Base-by-base conservation (phyloP, 2,329 filamentous ascomycete species). In the Geosmithia flava region DNA sequence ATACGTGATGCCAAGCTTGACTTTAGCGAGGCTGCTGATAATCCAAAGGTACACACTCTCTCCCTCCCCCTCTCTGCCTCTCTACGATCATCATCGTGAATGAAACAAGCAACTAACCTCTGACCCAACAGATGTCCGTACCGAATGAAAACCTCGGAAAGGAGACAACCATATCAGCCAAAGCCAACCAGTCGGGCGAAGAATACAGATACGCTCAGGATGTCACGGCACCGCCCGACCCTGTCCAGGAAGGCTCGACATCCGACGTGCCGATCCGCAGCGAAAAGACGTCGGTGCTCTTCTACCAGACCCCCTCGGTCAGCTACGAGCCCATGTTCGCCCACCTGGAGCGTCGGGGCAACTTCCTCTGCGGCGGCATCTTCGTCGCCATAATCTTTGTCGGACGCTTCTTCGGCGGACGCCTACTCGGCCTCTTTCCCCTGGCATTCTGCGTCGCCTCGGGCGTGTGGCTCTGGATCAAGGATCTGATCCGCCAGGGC, bases 181-280 rank as follows among this genome's bases (percentile, higher is more conserved):
- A 86, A 1, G 64, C 83, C 0, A 72, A 73, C 1, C 87, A 94
- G 61, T 81, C 81, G 0, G 79, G 83, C 27, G 76, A 83, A 51
- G 86, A 95, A 53, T 96, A 97, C 64, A 86, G 85, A 53, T 61
- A 84, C 49, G 86, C 81, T 10, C 91, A 96, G 66, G 91, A 97
- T 65, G 73, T 95, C 49, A 95, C 88, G 0, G 87, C 91, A 1
- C 91, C 91, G 2, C 91, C 91, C 1, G 90, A 94, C 54, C 91
- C 91, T 0, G 72, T 95, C 19, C 81, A 83, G 16, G 76, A 83
- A 49, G 87, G 88, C 20, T 80, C 83, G 33, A 97, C 91, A 0
- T 90, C 87, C 23, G 93, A 97, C 64, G 89, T 97, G 1, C 93
- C 93, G 3, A 95, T 97, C 50, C 86, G 90, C 59, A 91, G 90